Percentiles rank a stretch among this genome's conserved stretches.
These are phyloP conservation scores for Aegilops bicornis DNA, from an alignment of 176 grass and related monocot genomes.

Conservation along the genomic window DNA sequence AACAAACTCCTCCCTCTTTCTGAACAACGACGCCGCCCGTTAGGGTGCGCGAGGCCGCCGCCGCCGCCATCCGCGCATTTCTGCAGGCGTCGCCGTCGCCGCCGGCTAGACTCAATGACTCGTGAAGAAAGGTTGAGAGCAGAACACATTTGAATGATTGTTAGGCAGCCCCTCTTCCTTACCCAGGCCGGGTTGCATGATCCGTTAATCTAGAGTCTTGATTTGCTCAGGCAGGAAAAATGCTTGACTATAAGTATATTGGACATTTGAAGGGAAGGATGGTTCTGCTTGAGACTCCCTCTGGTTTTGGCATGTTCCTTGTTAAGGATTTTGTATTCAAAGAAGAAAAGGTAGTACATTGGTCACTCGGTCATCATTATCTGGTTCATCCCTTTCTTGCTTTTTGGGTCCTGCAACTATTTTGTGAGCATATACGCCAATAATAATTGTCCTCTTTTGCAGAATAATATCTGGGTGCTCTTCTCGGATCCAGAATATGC, in stretches of 20 bases:
- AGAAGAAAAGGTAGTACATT: not conserved
- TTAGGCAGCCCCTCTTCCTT: not conserved
- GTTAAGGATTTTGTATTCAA: not conserved
- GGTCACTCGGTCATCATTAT: not conserved
- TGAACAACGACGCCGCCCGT: too few relatives aligned
- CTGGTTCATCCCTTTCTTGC: not conserved
- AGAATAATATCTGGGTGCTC: not conserved
- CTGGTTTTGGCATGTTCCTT: not conserved
- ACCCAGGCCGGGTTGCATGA: not conserved
- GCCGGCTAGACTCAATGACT: too few relatives aligned
- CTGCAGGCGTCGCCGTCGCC: too few relatives aligned
- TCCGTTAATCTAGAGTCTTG: not conserved
- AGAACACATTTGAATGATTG: not conserved
- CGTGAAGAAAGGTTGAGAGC: not conserved
- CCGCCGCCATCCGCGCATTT: too few relatives aligned
- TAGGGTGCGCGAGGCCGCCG: too few relatives aligned
- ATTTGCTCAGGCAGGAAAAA: slow-evolving; percentile 15
- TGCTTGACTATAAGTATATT: not conserved
- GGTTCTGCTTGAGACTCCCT: not conserved
- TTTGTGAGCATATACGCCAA: not conserved
- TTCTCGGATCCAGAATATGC: not conserved
- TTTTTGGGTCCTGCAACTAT: not conserved
- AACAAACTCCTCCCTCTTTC: too few relatives aligned
- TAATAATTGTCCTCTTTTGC: too few relatives aligned
- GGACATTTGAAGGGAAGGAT: not conserved